A percentile compares a stretch with the other conserved stretches of the same genome.
Conservation (phyloP, 805 yeast species). For the Hanseniaspora osmophila region DNA sequence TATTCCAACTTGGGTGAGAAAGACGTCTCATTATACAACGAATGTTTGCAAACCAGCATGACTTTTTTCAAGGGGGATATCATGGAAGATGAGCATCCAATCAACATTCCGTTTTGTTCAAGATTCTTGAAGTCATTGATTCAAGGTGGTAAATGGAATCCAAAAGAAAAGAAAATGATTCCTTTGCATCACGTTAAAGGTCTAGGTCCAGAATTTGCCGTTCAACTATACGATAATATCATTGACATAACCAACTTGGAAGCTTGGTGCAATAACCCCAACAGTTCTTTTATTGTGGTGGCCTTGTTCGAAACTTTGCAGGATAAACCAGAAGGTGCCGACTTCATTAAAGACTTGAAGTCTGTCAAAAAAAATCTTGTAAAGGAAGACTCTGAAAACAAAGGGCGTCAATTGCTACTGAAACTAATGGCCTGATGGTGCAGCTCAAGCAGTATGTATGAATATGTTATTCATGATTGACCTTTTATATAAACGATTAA, state of each 20-base stretch:
- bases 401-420: constrained; percentile 45
- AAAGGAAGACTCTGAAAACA: constrained; percentile 34
- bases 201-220: constrained; percentile 48
- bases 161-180: constrained; percentile 38
- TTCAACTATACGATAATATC: constrained; percentile 35
- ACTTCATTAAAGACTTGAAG: constrained; percentile 41
- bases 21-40: constrained; percentile 25
- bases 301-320: constrained; percentile 56
- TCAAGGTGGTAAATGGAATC: constrained; percentile 77
- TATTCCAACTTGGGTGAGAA: constrained; percentile 28
- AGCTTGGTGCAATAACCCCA: constrained; percentile 55
- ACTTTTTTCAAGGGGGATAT: constrained; percentile 55
- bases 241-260: constrained; percentile 36
- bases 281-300: constrained; percentile 70
- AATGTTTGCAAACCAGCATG: constrained; percentile 41
- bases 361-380: constrained; percentile 32
- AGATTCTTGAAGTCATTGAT: constrained; percentile 64
- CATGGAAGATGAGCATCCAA: constrained; percentile 48
- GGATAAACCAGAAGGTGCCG: constrained; percentile 30
- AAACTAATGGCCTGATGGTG: constrained; percentile 22
- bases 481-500: too few relatives aligned
- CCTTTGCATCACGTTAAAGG: constrained; percentile 31
- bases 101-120: constrained; percentile 57
- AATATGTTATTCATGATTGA: too few relatives aligned
- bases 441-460: background rate